A percentile compares a stretch with the other conserved stretches of the same genome.
phyloP scores from a whole-genome alignment of 805 yeast species.

The Starmera pachycereana region DNA sequence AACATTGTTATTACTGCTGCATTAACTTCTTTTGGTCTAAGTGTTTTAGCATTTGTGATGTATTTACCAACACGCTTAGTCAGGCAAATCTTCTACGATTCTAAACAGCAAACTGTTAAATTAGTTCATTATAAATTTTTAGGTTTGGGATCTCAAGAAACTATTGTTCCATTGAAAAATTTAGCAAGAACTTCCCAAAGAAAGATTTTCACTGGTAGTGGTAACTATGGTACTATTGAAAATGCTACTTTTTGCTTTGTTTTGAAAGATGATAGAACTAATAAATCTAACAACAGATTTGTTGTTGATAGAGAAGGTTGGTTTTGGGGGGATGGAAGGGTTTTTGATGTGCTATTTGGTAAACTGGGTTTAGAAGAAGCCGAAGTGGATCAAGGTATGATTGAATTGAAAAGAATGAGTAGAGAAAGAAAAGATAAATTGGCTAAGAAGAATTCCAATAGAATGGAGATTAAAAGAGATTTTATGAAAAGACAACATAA shows the following conservation, averaged over 20 bases:
- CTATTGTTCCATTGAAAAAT: slow-evolving; percentile 49
- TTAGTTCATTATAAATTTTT: slow-evolving; percentile 20
- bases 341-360: slow-evolving; percentile 73
- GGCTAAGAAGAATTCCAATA: not conserved
- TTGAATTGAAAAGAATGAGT: slow-evolving; percentile 24
- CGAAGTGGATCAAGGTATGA: slow-evolving; percentile 46
- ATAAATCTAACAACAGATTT: not conserved
- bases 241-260: slow-evolving; percentile 65
- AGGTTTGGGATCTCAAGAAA: slow-evolving; percentile 36
- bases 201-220: slow-evolving; percentile 79
- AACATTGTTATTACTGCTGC: slow-evolving; percentile 29
- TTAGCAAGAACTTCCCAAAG: slow-evolving; percentile 48
- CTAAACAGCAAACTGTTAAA: slow-evolving; percentile 36
- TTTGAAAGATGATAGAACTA: slow-evolving; percentile 35
- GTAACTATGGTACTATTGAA: slow-evolving; percentile 78
- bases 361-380: slow-evolving; percentile 70
- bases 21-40: slow-evolving; percentile 30
- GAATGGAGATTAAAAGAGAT: not conserved
- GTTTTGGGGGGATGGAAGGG: slow-evolving; percentile 89
- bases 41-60: slow-evolving; percentile 23
- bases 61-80: slow-evolving; percentile 61
- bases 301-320: slow-evolving; percentile 77
- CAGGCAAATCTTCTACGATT: slow-evolving; percentile 63
- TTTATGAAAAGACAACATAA: not conserved
- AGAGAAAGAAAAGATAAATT: slow-evolving; percentile 3